Evolutionary conservation across 345 rosid species (phyloP).

Genomic region (Mercurialis annua): DNA sequence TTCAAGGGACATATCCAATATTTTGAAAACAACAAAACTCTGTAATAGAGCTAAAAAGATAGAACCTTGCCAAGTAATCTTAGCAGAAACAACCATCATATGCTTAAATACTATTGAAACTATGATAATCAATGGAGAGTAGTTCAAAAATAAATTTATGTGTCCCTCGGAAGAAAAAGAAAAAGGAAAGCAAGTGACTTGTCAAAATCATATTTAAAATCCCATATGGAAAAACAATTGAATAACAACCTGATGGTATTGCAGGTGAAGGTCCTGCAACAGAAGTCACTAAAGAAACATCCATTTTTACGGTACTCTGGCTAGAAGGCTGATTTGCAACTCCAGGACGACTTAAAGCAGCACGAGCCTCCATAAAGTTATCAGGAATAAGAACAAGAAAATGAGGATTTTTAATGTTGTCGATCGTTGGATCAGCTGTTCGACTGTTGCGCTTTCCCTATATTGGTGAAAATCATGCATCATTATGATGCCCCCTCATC

Average conservation of each 20-base stretch:
- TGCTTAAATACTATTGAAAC: conserved; percentile 9
- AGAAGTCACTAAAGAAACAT: conserved; percentile 60
- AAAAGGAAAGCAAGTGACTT: conserved; percentile 19
- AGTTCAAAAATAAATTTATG: neutral
- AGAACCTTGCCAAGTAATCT: neutral
- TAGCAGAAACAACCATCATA: too few relatives aligned
- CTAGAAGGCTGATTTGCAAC: conserved; percentile 55
- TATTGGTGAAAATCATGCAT: conserved; percentile 24
- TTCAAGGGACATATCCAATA: neutral
- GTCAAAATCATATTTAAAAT: conserved; percentile 8
- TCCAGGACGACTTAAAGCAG: conserved; percentile 77
- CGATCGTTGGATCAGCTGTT: conserved; percentile 65
- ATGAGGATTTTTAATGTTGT: conserved; percentile 61
- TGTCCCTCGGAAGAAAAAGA: neutral
- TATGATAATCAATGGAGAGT: neutral
- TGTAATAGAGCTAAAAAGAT: conserved; percentile 4
- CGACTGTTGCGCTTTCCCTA: conserved; percentile 76
- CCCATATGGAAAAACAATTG: conserved; percentile 2
- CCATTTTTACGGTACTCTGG: conserved; percentile 80
- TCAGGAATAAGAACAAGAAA: conserved; percentile 85
- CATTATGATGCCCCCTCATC: conserved; percentile 21
- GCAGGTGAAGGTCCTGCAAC: conserved; percentile 60
- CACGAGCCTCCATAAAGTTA: conserved; percentile 84
- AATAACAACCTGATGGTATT: conserved; percentile 58
- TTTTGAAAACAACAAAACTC: conserved; percentile 3